Evolutionary conservation across 164 flowering plant species (phyloP), one percentile per base, ranked within the genome.

Genomic region (Aristolochia contorta): DNA sequence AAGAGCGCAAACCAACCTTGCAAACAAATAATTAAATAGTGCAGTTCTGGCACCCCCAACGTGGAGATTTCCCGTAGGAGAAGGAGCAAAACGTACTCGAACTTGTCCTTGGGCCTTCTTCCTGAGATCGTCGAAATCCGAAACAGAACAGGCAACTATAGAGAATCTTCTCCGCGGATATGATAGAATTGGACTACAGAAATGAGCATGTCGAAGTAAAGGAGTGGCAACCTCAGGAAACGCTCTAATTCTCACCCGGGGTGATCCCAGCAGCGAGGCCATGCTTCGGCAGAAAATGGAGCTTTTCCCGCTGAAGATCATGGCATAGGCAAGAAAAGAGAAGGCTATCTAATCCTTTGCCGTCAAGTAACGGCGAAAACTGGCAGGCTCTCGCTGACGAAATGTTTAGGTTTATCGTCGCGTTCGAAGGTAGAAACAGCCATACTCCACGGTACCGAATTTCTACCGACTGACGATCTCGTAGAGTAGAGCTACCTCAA

Each of bases 11-110:
- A 20, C 56, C 13, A 46, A 87, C 92, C 93, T 92, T 23, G 99
- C 93, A 52, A 87, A 90, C 65, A 93, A 59, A 67, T 88, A 93
- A 63, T 90, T 90, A 75, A 82, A 93, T n/a, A 90, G 92, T 4
- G 97, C 99, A 7, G 99, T 93, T 67, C 97, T 71, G 4, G 97
- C 95, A 30, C 99, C 97, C 2, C 99, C 99, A 2, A 93, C 97
- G 47, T 93, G 99, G 43, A 93, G 91, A 62, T 87, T 86, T 5
- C 99, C 97, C 20, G 99, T 93, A 0, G 99, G 99, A 1, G 97
- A 90, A 63, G 99, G 99, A 58, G 97, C 97, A 51, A 93, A 93
- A 9, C 99, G 94, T 22, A 89, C 96, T 10, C 96, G 78, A 56
- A 89, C 89, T 50, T 77, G 69, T 57, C 72, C 84, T 25, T 67